Percentiles rank a stretch among this genome's conserved stretches.
Conservation (phyloP, 805 yeast species). For the Ogataea minuta region DNA sequence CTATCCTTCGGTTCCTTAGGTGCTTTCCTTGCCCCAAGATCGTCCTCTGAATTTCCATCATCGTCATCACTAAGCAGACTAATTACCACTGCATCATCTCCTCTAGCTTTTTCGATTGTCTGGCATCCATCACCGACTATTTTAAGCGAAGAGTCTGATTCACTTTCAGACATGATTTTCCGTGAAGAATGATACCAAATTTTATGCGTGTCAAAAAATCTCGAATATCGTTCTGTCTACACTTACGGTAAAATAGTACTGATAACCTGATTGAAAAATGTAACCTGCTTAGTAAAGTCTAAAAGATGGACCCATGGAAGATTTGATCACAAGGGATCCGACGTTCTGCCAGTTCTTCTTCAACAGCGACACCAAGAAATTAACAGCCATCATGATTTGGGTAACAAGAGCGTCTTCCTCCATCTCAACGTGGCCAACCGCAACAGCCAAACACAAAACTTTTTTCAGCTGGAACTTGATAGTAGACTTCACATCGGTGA, state of each 20-base stretch:
- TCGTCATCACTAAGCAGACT: constrained; percentile 14
- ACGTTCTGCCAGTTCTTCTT: constrained; percentile 99
- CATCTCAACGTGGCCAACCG: constrained; percentile 99
- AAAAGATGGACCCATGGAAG: constrained; percentile 99
- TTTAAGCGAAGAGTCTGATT: constrained; percentile 14
- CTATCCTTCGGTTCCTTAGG: neutral
- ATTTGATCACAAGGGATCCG: constrained; percentile 98
- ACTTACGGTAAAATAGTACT: too few species aligned
- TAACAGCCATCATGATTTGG: constrained; percentile 98
- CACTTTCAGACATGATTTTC: constrained; percentile 7
- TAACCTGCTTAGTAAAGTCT: constrained; percentile 96
- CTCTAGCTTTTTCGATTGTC: neutral
- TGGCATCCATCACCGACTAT: constrained; percentile 4
- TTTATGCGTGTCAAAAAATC: neutral
- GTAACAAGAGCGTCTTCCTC: constrained; percentile 92
- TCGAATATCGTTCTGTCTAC: too few species aligned
- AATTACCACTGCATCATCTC: constrained; percentile 8
- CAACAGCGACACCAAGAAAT: constrained; percentile 98
- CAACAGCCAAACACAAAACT: constrained; percentile 99
- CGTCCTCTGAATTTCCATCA: neutral
- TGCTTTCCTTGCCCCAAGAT: too few species aligned
- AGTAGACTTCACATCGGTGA: constrained; percentile 97
- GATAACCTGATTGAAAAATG: too few species aligned
- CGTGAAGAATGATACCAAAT: neutral
- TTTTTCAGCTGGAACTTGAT: constrained; percentile 99